A percentile compares a stretch with the other conserved stretches of the same genome.
Evolutionary conservation across 352 stramenopile genomes (phyloP).

Genomic region (Globisporangium mamillatum): DNA sequence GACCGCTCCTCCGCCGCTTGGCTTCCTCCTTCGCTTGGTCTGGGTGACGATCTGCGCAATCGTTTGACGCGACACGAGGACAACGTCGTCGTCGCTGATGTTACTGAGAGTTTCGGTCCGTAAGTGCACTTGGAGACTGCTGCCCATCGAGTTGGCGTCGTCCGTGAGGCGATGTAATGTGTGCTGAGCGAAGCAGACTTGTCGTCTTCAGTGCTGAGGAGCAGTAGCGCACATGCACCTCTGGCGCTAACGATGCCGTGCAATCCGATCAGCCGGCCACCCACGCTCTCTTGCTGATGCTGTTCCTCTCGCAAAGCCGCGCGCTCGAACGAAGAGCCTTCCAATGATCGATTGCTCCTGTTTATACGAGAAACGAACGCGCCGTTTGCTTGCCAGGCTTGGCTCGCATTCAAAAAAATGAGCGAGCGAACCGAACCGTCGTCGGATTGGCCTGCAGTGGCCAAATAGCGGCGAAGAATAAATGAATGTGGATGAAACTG

Average conservation of each 20-base stretch:
- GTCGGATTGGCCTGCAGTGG: background rate
- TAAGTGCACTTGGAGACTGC: background rate
- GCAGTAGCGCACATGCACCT: background rate
- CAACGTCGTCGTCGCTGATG: background rate
- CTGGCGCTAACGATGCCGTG: background rate
- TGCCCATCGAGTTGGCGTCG: background rate
- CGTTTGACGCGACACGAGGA: background rate
- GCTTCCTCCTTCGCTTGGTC: conserved; percentile 1
- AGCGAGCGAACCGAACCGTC: background rate
- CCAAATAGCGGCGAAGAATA: background rate
- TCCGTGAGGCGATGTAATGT: background rate
- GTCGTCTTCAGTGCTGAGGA: background rate
- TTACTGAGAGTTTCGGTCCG: background rate
- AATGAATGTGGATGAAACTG: too few species aligned
- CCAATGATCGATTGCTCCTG: background rate
- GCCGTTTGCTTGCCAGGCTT: background rate
- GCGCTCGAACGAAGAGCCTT: background rate
- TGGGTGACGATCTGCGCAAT: background rate
- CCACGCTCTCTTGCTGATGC: background rate
- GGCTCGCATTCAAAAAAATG: background rate
- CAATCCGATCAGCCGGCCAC: background rate
- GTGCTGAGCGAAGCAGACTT: background rate
- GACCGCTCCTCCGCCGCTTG: background rate
- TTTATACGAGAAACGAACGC: conserved; percentile 1
- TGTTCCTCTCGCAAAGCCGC: background rate